Conservation (phyloP, 2,329 filamentous ascomycete genomes). For the Ophiostoma tasmaniense region DNA sequence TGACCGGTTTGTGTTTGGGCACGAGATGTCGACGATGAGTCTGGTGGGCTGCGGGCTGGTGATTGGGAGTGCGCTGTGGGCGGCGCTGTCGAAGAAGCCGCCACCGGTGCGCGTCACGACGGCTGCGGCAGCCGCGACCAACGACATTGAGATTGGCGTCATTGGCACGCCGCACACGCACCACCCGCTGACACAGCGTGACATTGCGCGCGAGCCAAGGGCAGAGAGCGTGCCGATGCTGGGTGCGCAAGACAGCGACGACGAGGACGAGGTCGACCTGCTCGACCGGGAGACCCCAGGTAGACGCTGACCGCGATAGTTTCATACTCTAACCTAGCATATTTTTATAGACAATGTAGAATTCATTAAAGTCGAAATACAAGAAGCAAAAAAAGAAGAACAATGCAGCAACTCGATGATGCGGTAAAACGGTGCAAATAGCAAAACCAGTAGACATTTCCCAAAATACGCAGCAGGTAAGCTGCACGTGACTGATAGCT, state of each 20-base stretch:
- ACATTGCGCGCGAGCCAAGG: constrained; percentile 11
- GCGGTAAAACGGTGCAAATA: background rate
- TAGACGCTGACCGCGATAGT: background rate
- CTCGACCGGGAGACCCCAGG: background rate
- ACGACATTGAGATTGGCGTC: constrained; percentile 30
- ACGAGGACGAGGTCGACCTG: constrained; percentile 17
- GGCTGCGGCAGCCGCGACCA: constrained; percentile 24
- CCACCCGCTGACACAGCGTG: background rate
- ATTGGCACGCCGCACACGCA: background rate
- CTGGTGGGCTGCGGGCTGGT: constrained; percentile 44
- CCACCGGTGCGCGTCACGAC: constrained; percentile 2
- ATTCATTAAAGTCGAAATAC: background rate
- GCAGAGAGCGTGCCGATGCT: constrained; percentile 36
- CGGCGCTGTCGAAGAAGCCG: constrained; percentile 23
- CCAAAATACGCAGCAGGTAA: background rate
- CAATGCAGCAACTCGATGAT: background rate
- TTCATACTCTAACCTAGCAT: background rate
- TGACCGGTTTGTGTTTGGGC: constrained; percentile 45
- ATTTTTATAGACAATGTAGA: background rate
- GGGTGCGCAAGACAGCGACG: constrained; percentile 21
- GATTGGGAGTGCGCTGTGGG: constrained; percentile 45
- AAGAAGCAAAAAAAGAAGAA: too few species aligned
- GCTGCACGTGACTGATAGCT: constrained; percentile 8
- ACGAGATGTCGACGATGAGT: constrained; percentile 42
- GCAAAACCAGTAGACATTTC: background rate